Conservation (phyloP, 371 early-diverging fungal species). For the Syncephalastrum monosporum region DNA sequence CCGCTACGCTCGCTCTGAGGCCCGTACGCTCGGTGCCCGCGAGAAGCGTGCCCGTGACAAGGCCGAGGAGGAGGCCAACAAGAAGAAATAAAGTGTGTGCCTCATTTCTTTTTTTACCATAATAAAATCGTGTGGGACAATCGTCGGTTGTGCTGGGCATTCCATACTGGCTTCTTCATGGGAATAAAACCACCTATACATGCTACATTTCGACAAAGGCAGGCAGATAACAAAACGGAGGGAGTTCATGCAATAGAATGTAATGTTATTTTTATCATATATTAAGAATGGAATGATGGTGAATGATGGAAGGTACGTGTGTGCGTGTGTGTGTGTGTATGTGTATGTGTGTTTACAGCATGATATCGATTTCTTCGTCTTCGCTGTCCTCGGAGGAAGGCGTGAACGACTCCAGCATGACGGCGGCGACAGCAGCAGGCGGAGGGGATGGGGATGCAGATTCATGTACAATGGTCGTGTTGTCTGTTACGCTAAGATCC, state of each 20-base stretch:
- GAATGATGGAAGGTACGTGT: constrained; percentile 2
- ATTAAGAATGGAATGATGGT: not conserved
- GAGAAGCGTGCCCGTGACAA: constrained; percentile 77
- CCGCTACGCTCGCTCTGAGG: constrained; percentile 85
- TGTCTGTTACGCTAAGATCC: constrained; percentile 43
- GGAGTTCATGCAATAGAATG: too few relatives aligned
- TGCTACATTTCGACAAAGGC: too few relatives aligned
- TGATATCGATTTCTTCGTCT: constrained; percentile 34
- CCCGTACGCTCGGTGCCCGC: constrained; percentile 81
- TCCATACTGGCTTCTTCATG: not conserved
- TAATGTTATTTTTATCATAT: too few relatives aligned
- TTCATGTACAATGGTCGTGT: constrained; percentile 42
- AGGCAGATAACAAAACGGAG: too few relatives aligned
- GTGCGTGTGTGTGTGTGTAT: not conserved
- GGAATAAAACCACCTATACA: too few relatives aligned
- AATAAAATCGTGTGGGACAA: too few relatives aligned
- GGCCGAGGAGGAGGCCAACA: constrained; percentile 87
- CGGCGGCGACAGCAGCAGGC: constrained; percentile 7
- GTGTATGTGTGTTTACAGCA: constrained; percentile 12
- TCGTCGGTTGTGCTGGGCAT: too few relatives aligned
- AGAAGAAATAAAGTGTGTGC: constrained; percentile 35
- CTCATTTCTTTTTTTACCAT: too few relatives aligned
- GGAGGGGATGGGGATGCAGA: constrained; percentile 9
- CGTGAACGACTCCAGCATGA: not conserved
- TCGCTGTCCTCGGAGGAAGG: constrained; percentile 13